Conservation (phyloP, 257 asterid genomes). For the Solanum chaucha region DNA sequence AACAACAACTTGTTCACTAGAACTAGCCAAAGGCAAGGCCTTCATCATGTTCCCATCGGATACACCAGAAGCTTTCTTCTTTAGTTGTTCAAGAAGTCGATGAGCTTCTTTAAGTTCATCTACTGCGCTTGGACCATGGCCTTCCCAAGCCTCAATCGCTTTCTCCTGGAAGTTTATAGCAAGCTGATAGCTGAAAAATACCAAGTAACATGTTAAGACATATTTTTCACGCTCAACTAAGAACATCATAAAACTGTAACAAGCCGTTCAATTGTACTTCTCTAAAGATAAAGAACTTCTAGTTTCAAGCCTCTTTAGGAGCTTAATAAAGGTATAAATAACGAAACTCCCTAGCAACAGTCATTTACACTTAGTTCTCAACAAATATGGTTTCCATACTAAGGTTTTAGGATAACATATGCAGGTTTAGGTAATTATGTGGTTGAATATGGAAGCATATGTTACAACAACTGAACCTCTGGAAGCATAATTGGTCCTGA, state of each 20-base stretch:
- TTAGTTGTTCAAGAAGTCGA: conserved; percentile 47
- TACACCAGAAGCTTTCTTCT: conserved; percentile 35
- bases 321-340: not conserved
- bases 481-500: not conserved
- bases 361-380: not conserved
- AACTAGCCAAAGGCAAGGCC: conserved; percentile 37
- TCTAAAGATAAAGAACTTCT: not conserved
- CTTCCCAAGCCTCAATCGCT: conserved; percentile 76
- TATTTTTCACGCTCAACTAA: not conserved
- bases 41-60: conserved; percentile 30
- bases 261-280: not conserved
- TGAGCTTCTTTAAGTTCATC: conserved; percentile 71
- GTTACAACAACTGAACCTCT: not conserved
- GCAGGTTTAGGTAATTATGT: not conserved
- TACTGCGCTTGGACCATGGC: conserved; percentile 62
- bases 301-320: not conserved
- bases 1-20: conserved; percentile 11
- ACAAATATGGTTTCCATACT: not conserved
- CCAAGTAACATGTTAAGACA: not conserved
- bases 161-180: conserved; percentile 79
- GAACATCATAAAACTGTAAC: not conserved
- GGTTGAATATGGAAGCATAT: not conserved
- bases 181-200: conserved; percentile 56
- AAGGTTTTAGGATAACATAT: not conserved
- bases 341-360: not conserved